A percentile compares a stretch with the other conserved stretches of the same genome.
These are phyloP conservation scores for Aureobasidium sp. DNA, from an alignment of 2,329 filamentous ascomycete genomes.

Conservation along the genomic window DNA sequence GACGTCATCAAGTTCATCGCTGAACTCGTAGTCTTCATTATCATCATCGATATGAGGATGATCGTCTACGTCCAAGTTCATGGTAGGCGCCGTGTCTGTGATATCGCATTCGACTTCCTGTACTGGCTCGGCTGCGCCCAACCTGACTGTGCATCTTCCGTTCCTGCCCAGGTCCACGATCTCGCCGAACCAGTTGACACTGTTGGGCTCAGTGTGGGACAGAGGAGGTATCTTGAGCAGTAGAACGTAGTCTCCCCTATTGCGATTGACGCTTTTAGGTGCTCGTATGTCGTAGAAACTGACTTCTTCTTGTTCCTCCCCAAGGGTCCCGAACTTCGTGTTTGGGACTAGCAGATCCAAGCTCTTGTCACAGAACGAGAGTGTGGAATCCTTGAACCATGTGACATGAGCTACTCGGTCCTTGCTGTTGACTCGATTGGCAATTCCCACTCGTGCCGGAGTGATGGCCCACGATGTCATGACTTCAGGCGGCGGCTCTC, in stretches of 20 bases:
- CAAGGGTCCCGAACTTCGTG: conserved; percentile 34
- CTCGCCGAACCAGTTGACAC: conserved; percentile 46
- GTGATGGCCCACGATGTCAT: conserved; percentile 24
- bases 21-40: neutral
- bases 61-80: neutral
- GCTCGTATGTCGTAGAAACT: conserved; percentile 51
- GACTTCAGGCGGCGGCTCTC: neutral
- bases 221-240: conserved; percentile 25
- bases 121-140: conserved; percentile 42
- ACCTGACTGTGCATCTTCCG: conserved; percentile 43
- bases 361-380: conserved; percentile 14
- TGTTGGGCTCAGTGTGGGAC: conserved; percentile 3
- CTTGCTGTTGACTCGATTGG: conserved; percentile 46
- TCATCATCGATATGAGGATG: neutral
- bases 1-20: neutral
- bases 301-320: conserved; percentile 39
- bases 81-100: neutral
- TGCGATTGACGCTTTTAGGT: conserved; percentile 39
- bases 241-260: conserved; percentile 46
- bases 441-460: conserved; percentile 45
- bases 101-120: conserved; percentile 34
- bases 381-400: conserved; percentile 34
- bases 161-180: conserved; percentile 46
- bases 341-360: conserved; percentile 30
- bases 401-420: conserved; percentile 48